Percentiles rank a stretch among this genome's conserved stretches.
These are phyloP conservation scores for Austroboletus eburneus DNA, from an alignment of 768 basidiomycete species.

Conservation along the genomic window DNA sequence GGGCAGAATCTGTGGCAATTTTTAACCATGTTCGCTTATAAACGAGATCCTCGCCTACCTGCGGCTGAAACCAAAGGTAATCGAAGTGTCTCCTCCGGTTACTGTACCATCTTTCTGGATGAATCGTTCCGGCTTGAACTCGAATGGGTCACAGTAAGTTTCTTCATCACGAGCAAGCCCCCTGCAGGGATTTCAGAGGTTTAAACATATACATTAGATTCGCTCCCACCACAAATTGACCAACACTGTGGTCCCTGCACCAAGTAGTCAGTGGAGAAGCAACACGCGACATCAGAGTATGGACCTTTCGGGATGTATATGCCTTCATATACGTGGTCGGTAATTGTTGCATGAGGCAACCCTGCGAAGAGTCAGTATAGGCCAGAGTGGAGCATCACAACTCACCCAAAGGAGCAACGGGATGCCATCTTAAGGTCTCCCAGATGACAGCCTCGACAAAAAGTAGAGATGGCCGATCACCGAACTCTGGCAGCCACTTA, in stretches of 20 bases:
- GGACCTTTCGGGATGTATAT: slow-evolving; percentile 22
- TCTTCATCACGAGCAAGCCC: slow-evolving; percentile 36
- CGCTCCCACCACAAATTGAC: slow-evolving; percentile 21
- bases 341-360: slow-evolving; percentile 19
- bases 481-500: slow-evolving; percentile 19
- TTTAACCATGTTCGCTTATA: background rate
- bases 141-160: slow-evolving; percentile 37
- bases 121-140: slow-evolving; percentile 41
- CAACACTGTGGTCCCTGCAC: slow-evolving; percentile 15
- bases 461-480: slow-evolving; percentile 22
- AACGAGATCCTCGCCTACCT: slow-evolving; percentile 9
- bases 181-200: slow-evolving; percentile 21
- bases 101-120: slow-evolving; percentile 16
- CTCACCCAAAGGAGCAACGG: slow-evolving; percentile 20
- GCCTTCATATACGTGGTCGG: slow-evolving; percentile 24
- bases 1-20: slow-evolving; percentile 18
- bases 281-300: background rate
- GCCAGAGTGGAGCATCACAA: background rate
- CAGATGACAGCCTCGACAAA: slow-evolving; percentile 22
- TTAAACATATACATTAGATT: background rate
- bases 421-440: slow-evolving; percentile 24
- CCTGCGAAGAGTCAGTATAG: slow-evolving; percentile 12
- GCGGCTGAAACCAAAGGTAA: slow-evolving; percentile 25
- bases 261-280: background rate
- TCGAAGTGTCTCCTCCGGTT: slow-evolving; percentile 1